Conservation (phyloP, 73 alveolate species). For the Durusdinium trenchii region DNA sequence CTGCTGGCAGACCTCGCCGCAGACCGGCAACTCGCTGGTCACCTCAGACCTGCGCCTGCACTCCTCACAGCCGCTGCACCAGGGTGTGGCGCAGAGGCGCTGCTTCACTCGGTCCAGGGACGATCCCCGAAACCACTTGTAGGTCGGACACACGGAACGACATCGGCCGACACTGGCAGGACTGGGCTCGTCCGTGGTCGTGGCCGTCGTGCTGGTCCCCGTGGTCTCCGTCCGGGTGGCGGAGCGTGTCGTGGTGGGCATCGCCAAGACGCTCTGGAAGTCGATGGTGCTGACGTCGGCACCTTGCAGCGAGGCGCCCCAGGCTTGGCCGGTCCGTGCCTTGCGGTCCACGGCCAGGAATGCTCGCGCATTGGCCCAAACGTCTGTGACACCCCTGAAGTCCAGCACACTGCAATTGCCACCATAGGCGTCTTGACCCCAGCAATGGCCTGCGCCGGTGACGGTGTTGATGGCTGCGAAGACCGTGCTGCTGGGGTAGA, state of each 20-base stretch:
- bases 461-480: conserved; percentile 52
- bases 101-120: no score
- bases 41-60: no score
- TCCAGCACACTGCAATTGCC: conserved; percentile 49
- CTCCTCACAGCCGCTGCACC: no score
- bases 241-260: conserved; percentile 44
- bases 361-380: conserved; percentile 50
- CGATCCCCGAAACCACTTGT: no score
- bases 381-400: conserved; percentile 4
- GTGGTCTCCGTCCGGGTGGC: neutral
- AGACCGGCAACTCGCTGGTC: no score
- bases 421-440: conserved; percentile 36
- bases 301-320: conserved; percentile 66
- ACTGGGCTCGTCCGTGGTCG: neutral
- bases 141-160: neutral
- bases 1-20: no score
- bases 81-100: no score
- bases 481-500: conserved; percentile 39
- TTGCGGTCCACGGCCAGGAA: conserved; percentile 33
- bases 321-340: conserved; percentile 13
- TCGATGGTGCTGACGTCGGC: neutral
- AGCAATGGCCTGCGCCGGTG: conserved; percentile 24
- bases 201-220: neutral
- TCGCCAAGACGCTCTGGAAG: conserved; percentile 17
- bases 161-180: neutral